Evolutionary conservation across 768 basidiomycete species (phyloP).

Genomic region (Cyclocybe aegerita): DNA sequence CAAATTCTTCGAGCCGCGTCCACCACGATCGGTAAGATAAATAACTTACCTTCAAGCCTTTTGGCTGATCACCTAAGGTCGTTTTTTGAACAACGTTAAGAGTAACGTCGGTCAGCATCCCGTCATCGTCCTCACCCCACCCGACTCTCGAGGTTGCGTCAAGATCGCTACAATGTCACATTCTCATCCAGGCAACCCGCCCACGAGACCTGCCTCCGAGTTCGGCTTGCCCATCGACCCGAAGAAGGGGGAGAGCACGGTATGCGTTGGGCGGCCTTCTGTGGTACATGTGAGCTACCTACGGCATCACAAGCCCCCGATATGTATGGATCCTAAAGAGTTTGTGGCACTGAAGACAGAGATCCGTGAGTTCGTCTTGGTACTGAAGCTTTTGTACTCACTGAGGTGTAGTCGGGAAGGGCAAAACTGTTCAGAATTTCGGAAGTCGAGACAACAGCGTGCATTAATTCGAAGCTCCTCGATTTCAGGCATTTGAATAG

Average conservation of each 20-base stretch:
- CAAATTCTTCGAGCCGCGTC: conserved; percentile 14
- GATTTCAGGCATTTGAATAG: no score
- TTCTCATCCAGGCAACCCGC: conserved; percentile 13
- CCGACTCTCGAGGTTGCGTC: conserved; percentile 10
- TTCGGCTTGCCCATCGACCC: conserved; percentile 16
- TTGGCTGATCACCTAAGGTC: neutral
- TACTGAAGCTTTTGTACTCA: neutral
- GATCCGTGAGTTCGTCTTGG: conserved; percentile 6
- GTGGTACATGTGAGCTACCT: conserved; percentile 9
- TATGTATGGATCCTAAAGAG: conserved; percentile 2
- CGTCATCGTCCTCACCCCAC: conserved; percentile 12
- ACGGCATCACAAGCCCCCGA: conserved; percentile 7
- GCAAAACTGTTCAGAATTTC: no score
- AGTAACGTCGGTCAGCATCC: conserved; percentile 15
- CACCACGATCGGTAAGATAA: conserved; percentile 8
- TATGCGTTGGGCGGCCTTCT: conserved; percentile 10
- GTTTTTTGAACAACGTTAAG: conserved; percentile 3
- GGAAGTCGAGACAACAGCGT: no score
- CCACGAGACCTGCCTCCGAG: conserved; percentile 8
- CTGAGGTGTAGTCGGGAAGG: no score
- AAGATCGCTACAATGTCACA: conserved; percentile 17
- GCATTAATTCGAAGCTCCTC: no score
- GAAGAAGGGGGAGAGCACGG: conserved; percentile 14
- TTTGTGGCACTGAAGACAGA: conserved; percentile 7
- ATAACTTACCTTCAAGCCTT: neutral